Evolutionary conservation across 495 filamentous ascomycete genomes (phyloP).

Genomic region (Penicillium bialowiezense): DNA sequence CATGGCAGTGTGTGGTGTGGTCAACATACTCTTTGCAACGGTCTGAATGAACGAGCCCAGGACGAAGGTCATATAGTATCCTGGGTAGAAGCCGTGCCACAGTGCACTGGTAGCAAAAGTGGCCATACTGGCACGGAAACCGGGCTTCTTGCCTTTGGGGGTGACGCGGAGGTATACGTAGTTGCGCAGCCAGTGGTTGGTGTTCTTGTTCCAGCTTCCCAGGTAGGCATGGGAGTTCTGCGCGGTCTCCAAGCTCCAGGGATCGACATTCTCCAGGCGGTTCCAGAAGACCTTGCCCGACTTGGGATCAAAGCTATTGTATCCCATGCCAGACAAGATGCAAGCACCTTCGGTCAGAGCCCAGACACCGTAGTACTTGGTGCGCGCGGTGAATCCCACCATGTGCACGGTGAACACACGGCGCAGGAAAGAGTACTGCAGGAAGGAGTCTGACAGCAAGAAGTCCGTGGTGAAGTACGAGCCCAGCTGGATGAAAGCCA

Average conservation of each 20-base stretch:
- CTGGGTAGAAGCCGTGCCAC: conserved; percentile 98
- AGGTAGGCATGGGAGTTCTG: conserved; percentile 89
- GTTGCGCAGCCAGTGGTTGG: conserved; percentile 93
- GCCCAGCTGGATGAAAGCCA: conserved; percentile 71
- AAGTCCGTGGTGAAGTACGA: conserved; percentile 59
- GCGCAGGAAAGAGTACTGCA: conserved; percentile 63
- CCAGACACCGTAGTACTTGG: conserved; percentile 98
- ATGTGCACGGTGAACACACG: conserved; percentile 77
- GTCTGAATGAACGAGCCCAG: conserved; percentile 89
- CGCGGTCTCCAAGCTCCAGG: conserved; percentile 77
- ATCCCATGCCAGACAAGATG: conserved; percentile 90
- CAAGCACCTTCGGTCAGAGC: conserved; percentile 89
- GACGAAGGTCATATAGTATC: conserved; percentile 90
- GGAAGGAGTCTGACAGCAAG: conserved; percentile 59
- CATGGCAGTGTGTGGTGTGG: too few species aligned
- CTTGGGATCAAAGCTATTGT: conserved; percentile 83
- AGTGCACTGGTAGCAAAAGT: conserved; percentile 93
- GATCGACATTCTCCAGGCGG: conserved; percentile 81
- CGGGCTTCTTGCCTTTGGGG: conserved; percentile 91
- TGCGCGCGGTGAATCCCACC: conserved; percentile 73
- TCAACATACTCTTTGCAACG: conserved; percentile 80
- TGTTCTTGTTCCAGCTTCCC: conserved; percentile 97
- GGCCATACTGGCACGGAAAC: conserved; percentile 89
- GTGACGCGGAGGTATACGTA: conserved; percentile 96
- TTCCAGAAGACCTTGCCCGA: conserved; percentile 86